Conservation (phyloP, 2,329 filamentous ascomycete species). For the Arachnopeziza araneosa region DNA sequence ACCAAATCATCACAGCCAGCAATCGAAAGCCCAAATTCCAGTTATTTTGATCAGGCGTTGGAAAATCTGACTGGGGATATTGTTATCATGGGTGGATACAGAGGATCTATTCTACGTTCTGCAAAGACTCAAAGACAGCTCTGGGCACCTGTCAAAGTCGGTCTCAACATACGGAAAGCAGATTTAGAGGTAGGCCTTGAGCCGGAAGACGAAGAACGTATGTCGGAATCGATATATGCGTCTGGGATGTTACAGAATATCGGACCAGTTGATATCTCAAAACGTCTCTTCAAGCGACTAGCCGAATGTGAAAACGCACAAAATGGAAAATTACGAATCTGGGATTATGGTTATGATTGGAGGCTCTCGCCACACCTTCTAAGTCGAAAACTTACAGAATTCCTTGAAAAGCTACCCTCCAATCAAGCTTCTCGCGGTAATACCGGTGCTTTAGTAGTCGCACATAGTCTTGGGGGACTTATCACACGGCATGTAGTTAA, state of each 20-base stretch:
- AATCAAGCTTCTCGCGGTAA: slow-evolving; percentile 52
- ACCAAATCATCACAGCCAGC: slow-evolving; percentile 10
- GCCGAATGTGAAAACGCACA: slow-evolving; percentile 68
- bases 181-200: slow-evolving; percentile 83
- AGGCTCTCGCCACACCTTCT: slow-evolving; percentile 74
- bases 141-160: slow-evolving; percentile 92
- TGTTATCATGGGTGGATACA: slow-evolving; percentile 83
- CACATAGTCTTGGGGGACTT: slow-evolving; percentile 81
- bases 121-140: slow-evolving; percentile 79
- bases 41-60: slow-evolving; percentile 46
- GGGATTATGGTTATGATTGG: slow-evolving; percentile 96
- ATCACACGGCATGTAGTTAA: slow-evolving; percentile 89
- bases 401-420: slow-evolving; percentile 67
- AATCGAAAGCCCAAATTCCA: slow-evolving; percentile 38
- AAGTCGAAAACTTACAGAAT: slow-evolving; percentile 65
- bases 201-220: slow-evolving; percentile 74
- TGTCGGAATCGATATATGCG: slow-evolving; percentile 77
- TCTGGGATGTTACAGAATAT: slow-evolving; percentile 89
- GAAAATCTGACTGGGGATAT: slow-evolving; percentile 74
- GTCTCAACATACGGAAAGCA: slow-evolving; percentile 84
- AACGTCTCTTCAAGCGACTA: slow-evolving; percentile 72
- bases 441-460: slow-evolving; percentile 72
- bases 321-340: slow-evolving; percentile 67
- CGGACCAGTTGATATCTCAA: slow-evolving; percentile 85
- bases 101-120: slow-evolving; percentile 83